Evolutionary conservation across 345 rosid genomes (phyloP), one percentile per base, ranked within the genome.

Genomic region (Eucalyptus cladocalyx): DNA sequence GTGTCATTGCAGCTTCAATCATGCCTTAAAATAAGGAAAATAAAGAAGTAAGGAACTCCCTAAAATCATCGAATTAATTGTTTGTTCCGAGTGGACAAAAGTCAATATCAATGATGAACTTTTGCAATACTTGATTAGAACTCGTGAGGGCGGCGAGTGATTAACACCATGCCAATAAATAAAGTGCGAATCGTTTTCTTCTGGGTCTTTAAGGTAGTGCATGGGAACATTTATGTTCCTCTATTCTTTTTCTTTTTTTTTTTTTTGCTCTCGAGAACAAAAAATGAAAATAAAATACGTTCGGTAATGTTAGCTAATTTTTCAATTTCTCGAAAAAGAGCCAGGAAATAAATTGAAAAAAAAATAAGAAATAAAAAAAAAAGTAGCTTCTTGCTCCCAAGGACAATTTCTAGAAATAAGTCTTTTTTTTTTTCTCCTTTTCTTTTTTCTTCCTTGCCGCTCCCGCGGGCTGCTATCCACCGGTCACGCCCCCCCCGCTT

Each of bases 401-500:
- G 0, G 24, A 53, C 24, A 53, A 53, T 53, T 53, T 53, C 24
- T 53, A 53, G 5, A 53, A 53, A 53, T 53, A 53, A 53, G 58
- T 53, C 24, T 19, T 53, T 53, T 53, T 53, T 19, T 53, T 8
- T 7, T 4, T 53, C 56, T 53, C 5, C 2, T 8, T 53, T 19
- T 53, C 1, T 19, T 53, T 53, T 53, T 53, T 19, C 58, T 53
- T 53, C 56, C 10, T 53, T 53, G 58, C 1, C 2, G 5, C 58
- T 53, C 24, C 11, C 0, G 0, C 0, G 2, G 11, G 24, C 24
- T 53, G 10, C 0, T 8, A 5, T 53, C 10, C 10, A 0, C 24
- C 0, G 1, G 24, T 53, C 24, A 19, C 6, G n/a, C n/a, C 19
- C 19, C 9, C 23, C 23, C 0, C 4, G 4, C 56, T 51, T 51